These are phyloP conservation scores for Dimargaris xerosporica DNA, from an alignment of 192 early-diverging fungal species.

Conservation along the genomic window DNA sequence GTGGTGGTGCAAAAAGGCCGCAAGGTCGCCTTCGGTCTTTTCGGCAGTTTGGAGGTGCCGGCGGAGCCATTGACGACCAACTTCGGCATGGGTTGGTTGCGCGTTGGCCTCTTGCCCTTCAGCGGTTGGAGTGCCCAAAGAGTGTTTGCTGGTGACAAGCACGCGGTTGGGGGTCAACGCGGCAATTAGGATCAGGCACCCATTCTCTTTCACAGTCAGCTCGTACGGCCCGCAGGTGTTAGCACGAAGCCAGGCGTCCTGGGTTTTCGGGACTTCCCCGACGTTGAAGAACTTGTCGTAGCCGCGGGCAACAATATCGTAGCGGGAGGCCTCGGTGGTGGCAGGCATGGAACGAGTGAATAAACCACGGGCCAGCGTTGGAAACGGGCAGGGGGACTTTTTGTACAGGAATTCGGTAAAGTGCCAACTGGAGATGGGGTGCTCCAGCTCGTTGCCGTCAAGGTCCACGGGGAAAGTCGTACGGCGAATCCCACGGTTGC, in stretches of 20 bases:
- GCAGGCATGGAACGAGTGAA: constrained; percentile 35
- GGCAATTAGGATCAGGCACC: constrained; percentile 81
- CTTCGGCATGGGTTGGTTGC: constrained; percentile 25
- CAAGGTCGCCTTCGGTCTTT: constrained; percentile 49
- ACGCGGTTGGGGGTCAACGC: constrained; percentile 41
- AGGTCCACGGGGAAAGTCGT: too few species aligned
- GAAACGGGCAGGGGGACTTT: constrained; percentile 41
- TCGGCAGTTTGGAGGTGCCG: constrained; percentile 40
- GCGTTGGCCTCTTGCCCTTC: constrained; percentile 20
- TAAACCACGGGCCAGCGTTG: constrained; percentile 66
- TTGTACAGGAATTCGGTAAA: constrained; percentile 55
- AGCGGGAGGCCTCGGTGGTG: constrained; percentile 14
- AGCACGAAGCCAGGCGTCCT: constrained; percentile 35
- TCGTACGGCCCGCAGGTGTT: constrained; percentile 76
- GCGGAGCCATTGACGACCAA: constrained; percentile 52
- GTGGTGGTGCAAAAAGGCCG: constrained; percentile 47
- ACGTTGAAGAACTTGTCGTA: constrained; percentile 98
- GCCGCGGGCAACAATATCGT: constrained; percentile 64
- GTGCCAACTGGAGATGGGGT: constrained; percentile 32
- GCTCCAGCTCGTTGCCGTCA: too few species aligned
- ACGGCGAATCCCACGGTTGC: too few species aligned
- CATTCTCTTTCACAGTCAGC: constrained; percentile 90
- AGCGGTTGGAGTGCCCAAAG: too few species aligned
- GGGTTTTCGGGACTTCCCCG: constrained; percentile 41
- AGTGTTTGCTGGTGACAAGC: constrained; percentile 84